Evolutionary conservation across 768 basidiomycete species (phyloP).

Genomic region (Termitomyces sp.): DNA sequence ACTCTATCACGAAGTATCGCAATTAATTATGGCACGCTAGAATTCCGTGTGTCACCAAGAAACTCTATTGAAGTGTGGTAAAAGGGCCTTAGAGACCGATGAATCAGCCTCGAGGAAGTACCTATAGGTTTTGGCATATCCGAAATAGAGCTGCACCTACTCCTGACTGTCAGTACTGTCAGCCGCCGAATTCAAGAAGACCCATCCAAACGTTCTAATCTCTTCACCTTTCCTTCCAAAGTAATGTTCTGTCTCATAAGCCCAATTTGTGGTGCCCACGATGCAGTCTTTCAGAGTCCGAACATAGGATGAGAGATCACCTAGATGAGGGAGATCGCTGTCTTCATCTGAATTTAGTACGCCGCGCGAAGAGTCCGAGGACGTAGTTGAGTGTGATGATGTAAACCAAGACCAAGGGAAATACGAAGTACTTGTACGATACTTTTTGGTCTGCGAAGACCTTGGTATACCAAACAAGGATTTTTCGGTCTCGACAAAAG

Average conservation of each 20-base stretch:
- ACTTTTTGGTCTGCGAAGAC: conserved; percentile 11
- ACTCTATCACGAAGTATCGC: neutral
- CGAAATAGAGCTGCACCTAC: neutral
- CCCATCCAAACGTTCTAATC: conserved; percentile 58
- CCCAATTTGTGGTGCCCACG: conserved; percentile 56
- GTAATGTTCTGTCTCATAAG: conserved; percentile 57
- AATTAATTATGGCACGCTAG: neutral
- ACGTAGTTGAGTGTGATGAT: conserved; percentile 1
- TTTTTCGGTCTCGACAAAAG: conserved; percentile 26
- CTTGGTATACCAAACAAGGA: conserved; percentile 14
- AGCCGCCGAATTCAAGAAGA: conserved; percentile 33
- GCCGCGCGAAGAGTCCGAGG: conserved; percentile 3
- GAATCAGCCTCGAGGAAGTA: neutral
- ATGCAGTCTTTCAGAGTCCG: conserved; percentile 51
- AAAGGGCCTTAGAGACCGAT: neutral
- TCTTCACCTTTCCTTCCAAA: conserved; percentile 53
- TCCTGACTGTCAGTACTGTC: conserved; percentile 5
- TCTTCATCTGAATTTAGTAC: conserved; percentile 5
- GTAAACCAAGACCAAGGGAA: conserved; percentile 14
- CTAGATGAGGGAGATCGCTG: conserved; percentile 7
- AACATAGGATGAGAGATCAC: conserved; percentile 28
- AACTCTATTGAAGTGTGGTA: no score
- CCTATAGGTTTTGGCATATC: neutral
- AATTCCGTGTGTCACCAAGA: neutral
- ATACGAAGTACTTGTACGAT: conserved; percentile 11